phyloP scores from a whole-genome alignment of 495 filamentous ascomycete species.

The Tuber aestivum region DNA sequence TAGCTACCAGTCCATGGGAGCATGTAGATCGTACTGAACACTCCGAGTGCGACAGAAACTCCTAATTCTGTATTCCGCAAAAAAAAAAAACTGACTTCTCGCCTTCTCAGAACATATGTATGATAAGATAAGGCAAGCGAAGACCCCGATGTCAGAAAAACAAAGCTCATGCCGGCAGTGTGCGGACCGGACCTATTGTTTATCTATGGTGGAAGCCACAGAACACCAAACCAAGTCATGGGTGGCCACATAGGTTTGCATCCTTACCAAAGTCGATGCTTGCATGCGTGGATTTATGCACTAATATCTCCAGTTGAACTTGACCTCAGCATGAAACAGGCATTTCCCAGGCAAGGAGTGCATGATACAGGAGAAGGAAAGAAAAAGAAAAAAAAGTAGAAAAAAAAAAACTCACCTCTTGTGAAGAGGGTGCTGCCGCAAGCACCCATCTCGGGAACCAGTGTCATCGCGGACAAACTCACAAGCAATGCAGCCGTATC shows the following conservation, averaged over 20 bases:
- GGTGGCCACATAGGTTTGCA: background rate
- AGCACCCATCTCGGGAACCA: background rate
- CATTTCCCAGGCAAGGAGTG: background rate
- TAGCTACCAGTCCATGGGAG: background rate
- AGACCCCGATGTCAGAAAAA: background rate
- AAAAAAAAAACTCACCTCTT: background rate
- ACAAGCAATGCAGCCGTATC: background rate
- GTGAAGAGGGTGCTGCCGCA: background rate
- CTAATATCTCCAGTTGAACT: background rate
- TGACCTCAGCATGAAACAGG: background rate
- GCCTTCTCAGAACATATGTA: background rate
- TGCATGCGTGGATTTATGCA: background rate
- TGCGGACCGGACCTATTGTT: background rate
- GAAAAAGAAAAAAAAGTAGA: background rate
- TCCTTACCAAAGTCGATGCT: background rate
- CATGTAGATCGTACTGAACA: background rate
- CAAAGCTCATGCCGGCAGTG: background rate
- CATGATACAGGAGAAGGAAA: background rate
- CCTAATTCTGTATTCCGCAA: background rate
- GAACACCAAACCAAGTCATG: background rate
- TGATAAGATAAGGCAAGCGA: conserved; percentile 1
- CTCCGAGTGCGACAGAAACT: background rate
- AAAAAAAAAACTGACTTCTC: background rate
- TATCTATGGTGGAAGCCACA: background rate
- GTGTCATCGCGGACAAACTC: background rate